These are phyloP conservation scores for Malassezia japonica DNA, from an alignment of 1,284 basidiomycete genomes.

Conservation along the genomic window DNA sequence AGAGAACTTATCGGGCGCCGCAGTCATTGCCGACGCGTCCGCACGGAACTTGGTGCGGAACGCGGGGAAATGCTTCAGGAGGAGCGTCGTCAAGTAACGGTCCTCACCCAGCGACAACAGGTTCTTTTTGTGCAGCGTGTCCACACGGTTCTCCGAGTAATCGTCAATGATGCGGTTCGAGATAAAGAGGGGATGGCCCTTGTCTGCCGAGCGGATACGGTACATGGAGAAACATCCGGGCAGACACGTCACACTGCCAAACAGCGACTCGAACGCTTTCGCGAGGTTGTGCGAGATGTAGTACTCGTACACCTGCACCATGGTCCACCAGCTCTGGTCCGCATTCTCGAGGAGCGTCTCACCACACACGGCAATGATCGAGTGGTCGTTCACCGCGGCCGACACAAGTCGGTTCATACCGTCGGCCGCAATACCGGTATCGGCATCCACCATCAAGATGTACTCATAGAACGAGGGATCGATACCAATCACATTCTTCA, in stretches of 20 bases:
- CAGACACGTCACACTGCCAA: slow-evolving; percentile 94
- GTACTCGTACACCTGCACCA: slow-evolving; percentile 71
- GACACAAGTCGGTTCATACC: slow-evolving; percentile 83
- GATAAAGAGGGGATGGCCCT: slow-evolving; percentile 49
- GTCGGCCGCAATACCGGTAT: slow-evolving; percentile 72
- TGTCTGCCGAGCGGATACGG: slow-evolving; percentile 45
- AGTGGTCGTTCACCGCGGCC: slow-evolving; percentile 76
- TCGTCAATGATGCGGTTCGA: slow-evolving; percentile 81
- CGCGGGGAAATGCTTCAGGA: slow-evolving; percentile 60
- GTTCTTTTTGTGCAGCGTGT: slow-evolving; percentile 83
- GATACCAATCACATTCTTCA: slow-evolving; percentile 98
- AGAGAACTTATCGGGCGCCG: slow-evolving; percentile 64
- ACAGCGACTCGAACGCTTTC: slow-evolving; percentile 92
- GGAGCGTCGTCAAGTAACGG: slow-evolving; percentile 88
- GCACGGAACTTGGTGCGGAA: slow-evolving; percentile 83
- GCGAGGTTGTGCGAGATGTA: slow-evolving; percentile 63
- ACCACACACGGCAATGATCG: slow-evolving; percentile 82
- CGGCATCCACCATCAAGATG: slow-evolving; percentile 89
- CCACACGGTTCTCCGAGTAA: slow-evolving; percentile 90
- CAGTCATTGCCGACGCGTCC: slow-evolving; percentile 67
- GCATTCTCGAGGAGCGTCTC: slow-evolving; percentile 82
- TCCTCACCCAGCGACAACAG: slow-evolving; percentile 93
- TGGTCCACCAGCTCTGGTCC: slow-evolving; percentile 86
- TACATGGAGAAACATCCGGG: slow-evolving; percentile 56
- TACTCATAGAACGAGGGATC: slow-evolving; percentile 98